Conservation (phyloP, 2,329 filamentous ascomycete species). For the Neofusicoccum ribis region DNA sequence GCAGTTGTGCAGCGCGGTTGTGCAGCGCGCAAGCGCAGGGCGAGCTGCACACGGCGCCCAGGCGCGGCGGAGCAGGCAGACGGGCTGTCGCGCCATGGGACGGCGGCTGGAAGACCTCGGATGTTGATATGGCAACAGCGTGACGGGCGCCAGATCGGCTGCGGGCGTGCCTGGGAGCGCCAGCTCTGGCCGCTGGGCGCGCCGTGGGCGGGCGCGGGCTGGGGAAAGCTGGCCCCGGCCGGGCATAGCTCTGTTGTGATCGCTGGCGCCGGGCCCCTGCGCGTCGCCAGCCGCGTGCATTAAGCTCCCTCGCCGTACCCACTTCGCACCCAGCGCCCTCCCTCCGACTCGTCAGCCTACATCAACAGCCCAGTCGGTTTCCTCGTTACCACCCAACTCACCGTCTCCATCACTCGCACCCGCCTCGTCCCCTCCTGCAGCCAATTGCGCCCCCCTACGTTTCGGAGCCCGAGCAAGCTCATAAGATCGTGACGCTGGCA, state of each 20-base stretch:
- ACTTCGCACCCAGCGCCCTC: slow-evolving; percentile 21
- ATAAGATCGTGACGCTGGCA: slow-evolving; percentile 35
- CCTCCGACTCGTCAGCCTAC: slow-evolving; percentile 35
- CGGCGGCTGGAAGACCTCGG: background rate
- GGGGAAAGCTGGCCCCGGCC: slow-evolving; percentile 12
- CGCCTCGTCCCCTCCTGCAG: slow-evolving; percentile 37
- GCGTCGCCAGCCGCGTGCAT: slow-evolving; percentile 18
- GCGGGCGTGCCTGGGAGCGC: slow-evolving; percentile 16
- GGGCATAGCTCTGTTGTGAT: slow-evolving; percentile 16
- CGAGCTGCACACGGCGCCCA: background rate
- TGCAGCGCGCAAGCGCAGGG: background rate
- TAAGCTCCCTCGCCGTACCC: slow-evolving; percentile 19
- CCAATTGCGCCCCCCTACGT: slow-evolving; percentile 36
- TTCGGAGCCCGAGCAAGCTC: slow-evolving; percentile 25
- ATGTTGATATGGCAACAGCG: slow-evolving; percentile 16
- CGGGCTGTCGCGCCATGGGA: background rate
- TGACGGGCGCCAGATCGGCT: slow-evolving; percentile 12
- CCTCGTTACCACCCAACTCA: slow-evolving; percentile 28
- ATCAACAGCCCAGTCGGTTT: slow-evolving; percentile 30
- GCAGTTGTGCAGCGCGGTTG: background rate
- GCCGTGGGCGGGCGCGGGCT: slow-evolving; percentile 2
- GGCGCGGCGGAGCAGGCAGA: background rate
- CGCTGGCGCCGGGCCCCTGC: slow-evolving; percentile 5
- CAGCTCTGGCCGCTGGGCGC: slow-evolving; percentile 1
- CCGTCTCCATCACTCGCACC: slow-evolving; percentile 33